These are phyloP conservation scores for Chaetomium tenue DNA, from an alignment of 495 filamentous ascomycete genomes.

Conservation along the genomic window DNA sequence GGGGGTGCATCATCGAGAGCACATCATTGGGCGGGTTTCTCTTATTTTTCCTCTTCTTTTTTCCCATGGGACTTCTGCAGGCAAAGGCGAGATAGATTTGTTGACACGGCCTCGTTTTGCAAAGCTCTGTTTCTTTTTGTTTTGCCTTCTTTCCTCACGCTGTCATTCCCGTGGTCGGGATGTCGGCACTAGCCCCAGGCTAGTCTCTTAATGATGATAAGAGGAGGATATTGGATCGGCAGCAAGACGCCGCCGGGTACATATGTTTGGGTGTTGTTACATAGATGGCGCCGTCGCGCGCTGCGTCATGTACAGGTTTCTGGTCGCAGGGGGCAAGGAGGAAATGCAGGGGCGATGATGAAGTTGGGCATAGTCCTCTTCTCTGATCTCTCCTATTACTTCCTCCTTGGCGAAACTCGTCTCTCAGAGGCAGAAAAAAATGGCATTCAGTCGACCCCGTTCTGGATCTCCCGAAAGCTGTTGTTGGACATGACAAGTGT, in stretches of 20 bases:
- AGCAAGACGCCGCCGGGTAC: constrained; percentile 5
- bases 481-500: neutral
- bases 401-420: neutral
- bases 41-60: neutral
- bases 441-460: neutral
- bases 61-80: neutral
- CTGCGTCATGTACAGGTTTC: neutral
- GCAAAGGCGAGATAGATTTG: constrained; percentile 15
- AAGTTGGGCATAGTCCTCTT: neutral
- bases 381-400: neutral
- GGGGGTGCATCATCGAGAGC: constrained; percentile 13
- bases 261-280: constrained; percentile 3
- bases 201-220: constrained; percentile 5
- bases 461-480: neutral
- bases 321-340: neutral
- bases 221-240: constrained; percentile 3
- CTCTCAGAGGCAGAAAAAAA: neutral
- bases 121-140: neutral
- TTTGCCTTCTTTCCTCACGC: neutral
- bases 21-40: constrained; percentile 8
- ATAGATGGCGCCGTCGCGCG: neutral
- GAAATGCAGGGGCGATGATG: neutral
- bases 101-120: constrained; percentile 4
- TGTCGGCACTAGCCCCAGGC: neutral
- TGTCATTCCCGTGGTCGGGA: neutral